Percentiles rank a stretch among this genome's conserved stretches.
Evolutionary conservation across 441 rosid species (phyloP).

Genomic region (Adansonia grandidieri): DNA sequence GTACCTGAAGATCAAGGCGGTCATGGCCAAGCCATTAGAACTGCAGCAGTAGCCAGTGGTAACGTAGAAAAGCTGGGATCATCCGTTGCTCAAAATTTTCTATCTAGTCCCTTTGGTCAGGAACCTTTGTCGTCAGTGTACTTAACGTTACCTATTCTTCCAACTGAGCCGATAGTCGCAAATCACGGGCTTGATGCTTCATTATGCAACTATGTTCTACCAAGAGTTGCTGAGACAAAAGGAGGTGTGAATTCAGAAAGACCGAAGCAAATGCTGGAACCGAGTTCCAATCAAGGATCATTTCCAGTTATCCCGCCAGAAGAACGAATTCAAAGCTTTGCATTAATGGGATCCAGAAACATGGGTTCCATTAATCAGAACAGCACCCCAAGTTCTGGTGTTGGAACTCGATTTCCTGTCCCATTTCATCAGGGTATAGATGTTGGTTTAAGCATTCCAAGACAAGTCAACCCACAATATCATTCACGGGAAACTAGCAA

Average conservation of each 20-base stretch:
- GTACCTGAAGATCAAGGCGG: conserved; percentile 27
- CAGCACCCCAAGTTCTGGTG: conserved; percentile 26
- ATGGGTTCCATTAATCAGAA: conserved; percentile 32
- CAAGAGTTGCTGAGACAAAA: conserved; percentile 39
- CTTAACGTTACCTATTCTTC: conserved; percentile 41
- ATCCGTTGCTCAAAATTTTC: conserved; percentile 33
- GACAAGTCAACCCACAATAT: conserved; percentile 19
- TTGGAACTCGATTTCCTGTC: conserved; percentile 42
- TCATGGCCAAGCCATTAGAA: conserved; percentile 33
- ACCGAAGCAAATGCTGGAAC: conserved; percentile 36
- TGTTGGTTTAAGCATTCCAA: conserved; percentile 35
- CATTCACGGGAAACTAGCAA: conserved; percentile 19
- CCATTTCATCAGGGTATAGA: conserved; percentile 41
- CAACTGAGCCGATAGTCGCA: conserved; percentile 22
- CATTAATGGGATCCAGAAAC: conserved; percentile 32
- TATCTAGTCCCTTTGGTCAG: conserved; percentile 34
- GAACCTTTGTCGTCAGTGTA: conserved; percentile 46
- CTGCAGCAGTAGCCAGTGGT: conserved; percentile 21
- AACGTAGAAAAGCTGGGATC: conserved; percentile 37
- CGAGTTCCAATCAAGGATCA: conserved; percentile 41
- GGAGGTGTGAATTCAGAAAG: conserved; percentile 33
- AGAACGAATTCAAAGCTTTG: conserved; percentile 40
- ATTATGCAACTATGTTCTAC: conserved; percentile 39
- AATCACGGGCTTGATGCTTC: conserved; percentile 40
- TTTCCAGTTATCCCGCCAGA: conserved; percentile 41